phyloP scores from a whole-genome alignment of 1,284 basidiomycete species.

The Leccinum pachyderme region DNA sequence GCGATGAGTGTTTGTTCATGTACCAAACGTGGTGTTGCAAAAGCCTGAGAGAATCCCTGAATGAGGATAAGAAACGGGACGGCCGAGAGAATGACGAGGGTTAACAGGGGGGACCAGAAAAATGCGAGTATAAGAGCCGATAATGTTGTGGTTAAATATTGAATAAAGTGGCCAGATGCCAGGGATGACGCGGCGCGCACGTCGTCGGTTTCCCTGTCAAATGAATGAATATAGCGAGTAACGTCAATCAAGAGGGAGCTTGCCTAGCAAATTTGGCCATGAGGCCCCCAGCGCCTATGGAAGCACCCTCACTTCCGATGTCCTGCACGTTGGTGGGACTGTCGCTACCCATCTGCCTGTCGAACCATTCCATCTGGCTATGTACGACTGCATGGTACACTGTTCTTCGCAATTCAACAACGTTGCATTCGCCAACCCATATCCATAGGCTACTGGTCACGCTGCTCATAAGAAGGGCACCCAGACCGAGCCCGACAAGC shows the following conservation, averaged over 20 bases:
- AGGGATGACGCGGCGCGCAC: constrained; percentile 83
- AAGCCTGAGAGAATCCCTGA: constrained; percentile 70
- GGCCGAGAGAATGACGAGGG: constrained; percentile 88
- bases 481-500: constrained; percentile 70
- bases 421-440: constrained; percentile 81
- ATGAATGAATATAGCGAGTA: constrained; percentile 7
- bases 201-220: constrained; percentile 86
- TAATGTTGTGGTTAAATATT: constrained; percentile 78
- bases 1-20: constrained; percentile 69
- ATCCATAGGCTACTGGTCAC: constrained; percentile 84
- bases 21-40: constrained; percentile 66
- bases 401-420: constrained; percentile 62
- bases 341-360: constrained; percentile 74
- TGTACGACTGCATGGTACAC: constrained; percentile 71
- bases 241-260: constrained; percentile 24
- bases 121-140: constrained; percentile 84
- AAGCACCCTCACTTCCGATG: constrained; percentile 46
- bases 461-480: constrained; percentile 72
- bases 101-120: constrained; percentile 75
- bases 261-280: constrained; percentile 94
- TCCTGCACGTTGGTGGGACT: constrained; percentile 42
- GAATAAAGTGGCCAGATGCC: constrained; percentile 74
- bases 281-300: constrained; percentile 84
- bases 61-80: constrained; percentile 82
- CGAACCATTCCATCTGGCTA: constrained; percentile 87